Conservation (phyloP, 495 filamentous ascomycete species). For the Neurospora hispaniola region DNA sequence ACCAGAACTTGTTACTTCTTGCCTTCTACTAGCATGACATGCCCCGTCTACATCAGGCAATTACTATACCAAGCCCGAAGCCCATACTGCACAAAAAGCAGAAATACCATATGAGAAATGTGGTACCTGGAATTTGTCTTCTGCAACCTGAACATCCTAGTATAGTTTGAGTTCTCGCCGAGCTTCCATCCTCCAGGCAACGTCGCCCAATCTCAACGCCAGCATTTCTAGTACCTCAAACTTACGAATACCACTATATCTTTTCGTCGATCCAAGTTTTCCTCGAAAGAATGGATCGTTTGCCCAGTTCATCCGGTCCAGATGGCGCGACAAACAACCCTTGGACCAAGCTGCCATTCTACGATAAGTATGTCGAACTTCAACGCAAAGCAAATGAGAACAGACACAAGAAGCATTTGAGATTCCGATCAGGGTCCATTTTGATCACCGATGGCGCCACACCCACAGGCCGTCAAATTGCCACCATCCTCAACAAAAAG, state of each 20-base stretch:
- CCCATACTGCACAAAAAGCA: not conserved
- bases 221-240: not conserved
- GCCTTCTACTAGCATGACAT: not conserved
- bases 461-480: not conserved
- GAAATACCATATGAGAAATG: not conserved
- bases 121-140: not conserved
- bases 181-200: not conserved
- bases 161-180: not conserved
- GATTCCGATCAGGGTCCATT: not conserved
- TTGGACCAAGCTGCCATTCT: not conserved
- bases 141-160: not conserved
- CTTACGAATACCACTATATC: not conserved
- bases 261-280: not conserved
- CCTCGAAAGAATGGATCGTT: not conserved
- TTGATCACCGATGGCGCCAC: slow-evolving; percentile 4
- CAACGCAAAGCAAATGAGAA: not conserved
- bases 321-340: not conserved
- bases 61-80: not conserved
- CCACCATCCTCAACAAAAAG: not conserved
- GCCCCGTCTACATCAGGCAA: not conserved
- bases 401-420: not conserved
- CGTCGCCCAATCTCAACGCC: not conserved
- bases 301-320: not conserved
- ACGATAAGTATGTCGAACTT: not conserved
- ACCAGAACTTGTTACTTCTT: not conserved